Base-by-base conservation (phyloP, 2,329 filamentous ascomycete species). In the Hirsutella thompsonii region DNA sequence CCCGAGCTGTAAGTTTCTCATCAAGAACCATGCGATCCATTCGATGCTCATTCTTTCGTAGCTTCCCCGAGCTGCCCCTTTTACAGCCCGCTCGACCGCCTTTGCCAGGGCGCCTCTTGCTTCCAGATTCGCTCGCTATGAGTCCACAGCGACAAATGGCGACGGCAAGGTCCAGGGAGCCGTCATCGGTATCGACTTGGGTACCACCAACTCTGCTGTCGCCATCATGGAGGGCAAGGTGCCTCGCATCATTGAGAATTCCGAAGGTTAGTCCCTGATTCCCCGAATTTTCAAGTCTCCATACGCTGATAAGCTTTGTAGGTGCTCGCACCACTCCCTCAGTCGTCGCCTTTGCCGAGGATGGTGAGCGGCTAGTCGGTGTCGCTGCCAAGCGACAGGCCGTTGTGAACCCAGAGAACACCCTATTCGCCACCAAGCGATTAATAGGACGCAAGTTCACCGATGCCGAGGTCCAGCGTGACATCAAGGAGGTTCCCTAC, bases 331-430 rank as follows among this genome's bases (percentile, higher is more conserved):
- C 60, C 21, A 63, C 60, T 18, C 60, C 90, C 40, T 96, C 90
- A 43, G 88, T 95, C 43, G 90, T 96, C 50, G 92, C 85, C 55
- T 96, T 96, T 65, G 82, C 89, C 51, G 83, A 93, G 70, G 88
- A 94, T 62, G 89, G 89, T 52, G 90, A 96, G 76, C 83, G 90
- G 60, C 76, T 96, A 48, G 90, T 96, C 52, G 90, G 90, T 83
- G 88, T 95, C 52, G 87, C 90, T 47, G 90, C 90, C 56, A 96
- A 96, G 79, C 88, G 89, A 60, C 90, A 96, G 72, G 90, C 89
- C 49, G 90, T 95, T 55, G 89, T 96, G 58, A 96, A 96, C 75
- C 90, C 90, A 46, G 89, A 95, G 68, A 95, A 95, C 75, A 96
- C 90, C 44, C 80, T 96, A 44, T 96, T 95, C 65, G 90, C 89